phyloP scores from a whole-genome alignment of 2,329 filamentous ascomycete genomes.

The Reticulascus tulasneorum region DNA sequence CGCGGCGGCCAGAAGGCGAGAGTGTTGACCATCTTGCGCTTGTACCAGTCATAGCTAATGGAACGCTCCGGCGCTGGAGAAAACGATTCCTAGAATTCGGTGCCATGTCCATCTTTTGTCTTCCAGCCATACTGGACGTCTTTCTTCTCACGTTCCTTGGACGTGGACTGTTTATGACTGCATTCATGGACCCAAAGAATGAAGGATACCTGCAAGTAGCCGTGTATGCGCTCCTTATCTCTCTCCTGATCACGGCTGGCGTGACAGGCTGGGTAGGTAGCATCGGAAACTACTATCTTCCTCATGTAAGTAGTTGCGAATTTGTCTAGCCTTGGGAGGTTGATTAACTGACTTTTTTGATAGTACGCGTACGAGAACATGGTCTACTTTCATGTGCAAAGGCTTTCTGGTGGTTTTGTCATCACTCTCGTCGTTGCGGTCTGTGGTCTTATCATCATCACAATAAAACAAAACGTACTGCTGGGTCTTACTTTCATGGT shows the following conservation, averaged over 20 bases:
- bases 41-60: no score
- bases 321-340: no score
- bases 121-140: conserved; percentile 60
- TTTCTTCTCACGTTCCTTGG: conserved; percentile 54
- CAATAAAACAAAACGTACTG: no score
- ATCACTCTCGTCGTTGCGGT: conserved; percentile 32
- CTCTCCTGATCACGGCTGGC: conserved; percentile 54
- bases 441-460: conserved; percentile 47
- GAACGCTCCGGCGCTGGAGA: no score
- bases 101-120: conserved; percentile 57
- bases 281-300: conserved; percentile 58
- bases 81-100: conserved; percentile 41
- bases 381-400: conserved; percentile 36
- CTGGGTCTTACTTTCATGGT: conserved; percentile 57
- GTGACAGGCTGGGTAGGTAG: conserved; percentile 62
- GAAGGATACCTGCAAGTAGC: conserved; percentile 53
- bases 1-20: background rate
- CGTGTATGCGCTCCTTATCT: conserved; percentile 51
- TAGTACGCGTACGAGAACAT: conserved; percentile 35
- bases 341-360: no score
- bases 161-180: conserved; percentile 57
- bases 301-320: conserved; percentile 23
- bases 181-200: conserved; percentile 48
- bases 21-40: no score
- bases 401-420: conserved; percentile 45